A percentile compares a stretch with the other conserved stretches of the same genome.
Evolutionary conservation across 2,329 filamentous ascomycete genomes (phyloP).

Genomic region (Piedraia hortae): DNA sequence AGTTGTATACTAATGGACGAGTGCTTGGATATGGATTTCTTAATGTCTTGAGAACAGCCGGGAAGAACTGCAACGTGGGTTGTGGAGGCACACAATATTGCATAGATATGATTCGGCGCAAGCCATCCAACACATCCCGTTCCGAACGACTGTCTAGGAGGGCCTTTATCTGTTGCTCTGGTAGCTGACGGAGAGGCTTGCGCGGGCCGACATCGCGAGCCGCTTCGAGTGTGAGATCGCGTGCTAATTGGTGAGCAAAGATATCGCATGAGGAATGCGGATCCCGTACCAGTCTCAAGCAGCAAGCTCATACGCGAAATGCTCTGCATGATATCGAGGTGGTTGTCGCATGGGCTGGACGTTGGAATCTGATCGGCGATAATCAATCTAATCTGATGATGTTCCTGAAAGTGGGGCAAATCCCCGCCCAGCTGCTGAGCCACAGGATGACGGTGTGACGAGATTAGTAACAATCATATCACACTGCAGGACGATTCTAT

Average conservation of each 20-base stretch:
- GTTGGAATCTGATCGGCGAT: too few species aligned
- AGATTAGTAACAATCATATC: too few species aligned
- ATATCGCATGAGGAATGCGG: slow-evolving; percentile 17
- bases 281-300: slow-evolving; percentile 82
- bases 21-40: slow-evolving; percentile 82
- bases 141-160: slow-evolving; percentile 83
- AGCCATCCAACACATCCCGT: slow-evolving; percentile 69
- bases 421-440: too few species aligned
- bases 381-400: too few species aligned
- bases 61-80: slow-evolving; percentile 77
- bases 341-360: too few species aligned
- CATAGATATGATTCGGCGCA: slow-evolving; percentile 76
- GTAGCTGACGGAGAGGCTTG: slow-evolving; percentile 35
- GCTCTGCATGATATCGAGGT: slow-evolving; percentile 78
- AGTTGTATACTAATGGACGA: slow-evolving; percentile 96
- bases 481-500: too few species aligned
- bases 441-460: too few species aligned
- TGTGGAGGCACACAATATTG: slow-evolving; percentile 80
- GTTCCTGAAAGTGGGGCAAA: too few species aligned
- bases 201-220: slow-evolving; percentile 53
- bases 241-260: too few species aligned
- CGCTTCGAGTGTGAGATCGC: slow-evolving; percentile 91
- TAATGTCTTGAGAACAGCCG: slow-evolving; percentile 93
- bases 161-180: slow-evolving; percentile 72
- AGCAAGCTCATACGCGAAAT: slow-evolving; percentile 81